These are phyloP conservation scores for Filosporella fistucella DNA, from an alignment of 495 filamentous ascomycete genomes.

Conservation along the genomic window DNA sequence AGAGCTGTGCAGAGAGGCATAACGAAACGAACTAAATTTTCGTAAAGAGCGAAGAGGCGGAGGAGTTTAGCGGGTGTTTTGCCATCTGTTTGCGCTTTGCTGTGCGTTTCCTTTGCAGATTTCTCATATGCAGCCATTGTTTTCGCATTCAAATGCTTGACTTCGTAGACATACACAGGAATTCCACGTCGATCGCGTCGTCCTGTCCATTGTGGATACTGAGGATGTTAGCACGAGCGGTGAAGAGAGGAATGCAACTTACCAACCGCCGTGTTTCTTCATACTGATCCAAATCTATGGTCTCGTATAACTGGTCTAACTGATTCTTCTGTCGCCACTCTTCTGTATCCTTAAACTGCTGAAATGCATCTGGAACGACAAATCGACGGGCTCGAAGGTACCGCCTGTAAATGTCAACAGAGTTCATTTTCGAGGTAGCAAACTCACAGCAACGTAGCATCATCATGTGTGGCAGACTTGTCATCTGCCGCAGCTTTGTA, in stretches of 20 bases:
- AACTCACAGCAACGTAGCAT: slow-evolving; percentile 75
- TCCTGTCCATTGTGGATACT: slow-evolving; percentile 95
- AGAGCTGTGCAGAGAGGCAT: slow-evolving; percentile 76
- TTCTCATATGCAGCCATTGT: slow-evolving; percentile 72
- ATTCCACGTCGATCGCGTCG: slow-evolving; percentile 83
- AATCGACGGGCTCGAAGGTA: slow-evolving; percentile 78
- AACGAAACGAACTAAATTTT: slow-evolving; percentile 82
- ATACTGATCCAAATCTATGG: slow-evolving; percentile 77
- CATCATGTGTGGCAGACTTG: slow-evolving; percentile 61
- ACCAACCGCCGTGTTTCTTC: slow-evolving; percentile 74
- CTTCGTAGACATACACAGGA: slow-evolving; percentile 84
- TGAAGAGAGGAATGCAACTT: slow-evolving; percentile 21
- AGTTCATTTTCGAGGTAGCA: not conserved
- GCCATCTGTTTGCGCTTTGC: slow-evolving; percentile 49
- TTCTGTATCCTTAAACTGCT: slow-evolving; percentile 85
- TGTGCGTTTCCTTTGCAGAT: slow-evolving; percentile 43
- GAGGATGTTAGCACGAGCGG: slow-evolving; percentile 3
- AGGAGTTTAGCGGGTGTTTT: slow-evolving; percentile 65
- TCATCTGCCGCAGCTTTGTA: slow-evolving; percentile 49
- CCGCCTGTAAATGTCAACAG: slow-evolving; percentile 46
- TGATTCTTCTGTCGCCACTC: slow-evolving; percentile 79
- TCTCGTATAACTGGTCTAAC: slow-evolving; percentile 68
- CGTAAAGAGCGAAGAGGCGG: slow-evolving; percentile 82
- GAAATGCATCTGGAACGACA: slow-evolving; percentile 66
- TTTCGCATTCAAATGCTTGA: slow-evolving; percentile 75